These are phyloP conservation scores for Metarhizium anisopliae DNA, from an alignment of 2,329 filamentous ascomycete genomes.

Conservation along the genomic window DNA sequence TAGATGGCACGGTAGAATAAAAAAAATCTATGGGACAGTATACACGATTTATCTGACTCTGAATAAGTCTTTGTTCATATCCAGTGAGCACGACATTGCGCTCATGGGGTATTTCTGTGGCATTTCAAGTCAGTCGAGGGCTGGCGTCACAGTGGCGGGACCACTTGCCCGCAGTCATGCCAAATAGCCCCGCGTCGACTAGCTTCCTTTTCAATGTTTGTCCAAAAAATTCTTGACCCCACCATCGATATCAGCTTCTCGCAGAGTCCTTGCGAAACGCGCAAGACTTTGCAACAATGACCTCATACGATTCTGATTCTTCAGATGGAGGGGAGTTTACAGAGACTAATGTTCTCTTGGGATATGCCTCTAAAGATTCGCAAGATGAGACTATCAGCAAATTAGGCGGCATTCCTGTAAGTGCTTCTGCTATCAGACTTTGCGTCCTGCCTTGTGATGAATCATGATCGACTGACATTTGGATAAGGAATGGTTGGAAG, in stretches of 20 bases:
- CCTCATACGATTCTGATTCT: conserved; percentile 80
- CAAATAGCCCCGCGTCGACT: conserved; percentile 21
- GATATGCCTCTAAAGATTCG: conserved; percentile 74
- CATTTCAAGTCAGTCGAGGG: not conserved
- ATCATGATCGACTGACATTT: not conserved
- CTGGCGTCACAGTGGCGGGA: not conserved
- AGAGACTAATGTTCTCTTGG: conserved; percentile 81
- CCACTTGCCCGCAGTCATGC: not conserved
- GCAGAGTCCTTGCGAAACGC: not conserved
- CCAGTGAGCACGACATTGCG: too few species aligned
- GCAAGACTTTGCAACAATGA: conserved; percentile 37
- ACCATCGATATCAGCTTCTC: conserved; percentile 13
- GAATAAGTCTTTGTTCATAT: too few species aligned
- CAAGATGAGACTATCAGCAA: conserved; percentile 80
- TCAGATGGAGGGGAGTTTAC: conserved; percentile 60
- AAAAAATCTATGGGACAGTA: conserved; percentile 23
- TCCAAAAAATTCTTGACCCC: conserved; percentile 31
- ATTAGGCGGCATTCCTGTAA: conserved; percentile 77
- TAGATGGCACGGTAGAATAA: conserved; percentile 1
- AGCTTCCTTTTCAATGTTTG: not conserved
- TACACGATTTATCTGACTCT: not conserved
- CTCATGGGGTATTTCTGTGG: too few species aligned
- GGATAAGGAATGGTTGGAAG: conserved; percentile 71
- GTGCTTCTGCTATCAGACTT: conserved; percentile 16
- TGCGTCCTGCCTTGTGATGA: not conserved